Evolutionary conservation across 306 rosid genomes (phyloP), one percentile per base, ranked within the genome.

Genomic region (Cyclanthera cordifolia): DNA sequence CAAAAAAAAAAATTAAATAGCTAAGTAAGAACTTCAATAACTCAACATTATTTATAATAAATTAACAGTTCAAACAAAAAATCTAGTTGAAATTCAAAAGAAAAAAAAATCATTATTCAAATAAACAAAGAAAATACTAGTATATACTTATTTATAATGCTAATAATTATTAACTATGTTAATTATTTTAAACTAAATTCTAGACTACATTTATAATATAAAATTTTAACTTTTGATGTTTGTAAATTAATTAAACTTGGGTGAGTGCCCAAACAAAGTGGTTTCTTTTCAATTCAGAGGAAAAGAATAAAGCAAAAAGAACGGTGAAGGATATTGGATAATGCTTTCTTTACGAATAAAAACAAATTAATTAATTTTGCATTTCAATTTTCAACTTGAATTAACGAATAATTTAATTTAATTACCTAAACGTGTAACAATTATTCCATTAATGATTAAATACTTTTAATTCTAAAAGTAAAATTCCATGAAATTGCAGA

Each of bases 401-500:
- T 57, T 30, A 57, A 16, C 13, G 1, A 30, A 55, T 25, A 15
- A 32, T 32, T 58, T 8, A 32, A 30, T 14, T 34, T 34, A 37
- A 57, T 25, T 14, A 55, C 23, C 15, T 17, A 24, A 55, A 73
- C 23, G 3, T 23, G 17, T 47, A 28, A 16, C 50, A 12, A 49
- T 13, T 43, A 20, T 19, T 64, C 52, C 69, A n/a, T n/a, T n/a
- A 8, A 56, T 56, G 19, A 56, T 56, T 6, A 56, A 56, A 6
- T 14, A 56, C 1, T 16, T 21, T 0, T 6, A 58, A 58, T 30
- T 58, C 6, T 58, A 30, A 58, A 15, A 28, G 24, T 8, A 3
- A 5, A 55, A 55, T 55, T 24, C 10, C 4, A 14, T 30, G 45
- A 30, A 58, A 23, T 65, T 65, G 54, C 76, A 73, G 87, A 76